A percentile compares a stretch with the other conserved stretches of the same genome.
Evolutionary conservation across 768 basidiomycete genomes (phyloP).

Genomic region (Tylopilus plumbeoviolaceoides): DNA sequence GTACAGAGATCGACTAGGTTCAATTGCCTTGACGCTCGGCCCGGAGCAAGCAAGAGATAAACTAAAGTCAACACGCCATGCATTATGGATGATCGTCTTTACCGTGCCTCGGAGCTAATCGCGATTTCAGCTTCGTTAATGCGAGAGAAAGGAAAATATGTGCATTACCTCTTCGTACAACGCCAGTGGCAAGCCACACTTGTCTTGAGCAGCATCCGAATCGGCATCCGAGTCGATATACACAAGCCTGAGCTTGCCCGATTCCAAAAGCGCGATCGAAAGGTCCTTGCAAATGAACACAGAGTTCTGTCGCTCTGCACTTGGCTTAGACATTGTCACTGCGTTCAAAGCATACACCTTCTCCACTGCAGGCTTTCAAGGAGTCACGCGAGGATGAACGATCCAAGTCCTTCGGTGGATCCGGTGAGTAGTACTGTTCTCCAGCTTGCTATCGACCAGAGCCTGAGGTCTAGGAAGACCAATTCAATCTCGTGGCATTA

Average conservation of each 20-base stretch:
- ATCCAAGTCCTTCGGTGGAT: too few relatives aligned
- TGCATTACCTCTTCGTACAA: neutral
- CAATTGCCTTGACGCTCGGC: conserved; percentile 23
- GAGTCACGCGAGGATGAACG: too few relatives aligned
- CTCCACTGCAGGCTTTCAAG: too few relatives aligned
- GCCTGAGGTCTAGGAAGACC: too few relatives aligned
- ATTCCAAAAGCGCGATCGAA: neutral
- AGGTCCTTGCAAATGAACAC: neutral
- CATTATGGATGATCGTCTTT: neutral
- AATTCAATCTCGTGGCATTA: too few relatives aligned
- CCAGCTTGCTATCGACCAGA: too few relatives aligned
- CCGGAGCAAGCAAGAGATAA: neutral
- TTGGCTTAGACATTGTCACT: conserved; percentile 1
- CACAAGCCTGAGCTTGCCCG: too few relatives aligned
- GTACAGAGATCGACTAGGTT: too few relatives aligned
- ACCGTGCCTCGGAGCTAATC: neutral
- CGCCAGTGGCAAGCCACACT: neutral
- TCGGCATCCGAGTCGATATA: too few relatives aligned
- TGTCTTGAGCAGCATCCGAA: neutral
- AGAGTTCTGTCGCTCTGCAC: neutral
- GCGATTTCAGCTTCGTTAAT: neutral
- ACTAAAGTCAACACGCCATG: neutral
- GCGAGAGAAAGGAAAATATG: neutral
- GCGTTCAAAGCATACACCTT: too few relatives aligned
- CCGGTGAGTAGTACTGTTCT: too few relatives aligned